Conservation (phyloP, 192 early-diverging fungal species). For the Haplosporangium gracile region DNA sequence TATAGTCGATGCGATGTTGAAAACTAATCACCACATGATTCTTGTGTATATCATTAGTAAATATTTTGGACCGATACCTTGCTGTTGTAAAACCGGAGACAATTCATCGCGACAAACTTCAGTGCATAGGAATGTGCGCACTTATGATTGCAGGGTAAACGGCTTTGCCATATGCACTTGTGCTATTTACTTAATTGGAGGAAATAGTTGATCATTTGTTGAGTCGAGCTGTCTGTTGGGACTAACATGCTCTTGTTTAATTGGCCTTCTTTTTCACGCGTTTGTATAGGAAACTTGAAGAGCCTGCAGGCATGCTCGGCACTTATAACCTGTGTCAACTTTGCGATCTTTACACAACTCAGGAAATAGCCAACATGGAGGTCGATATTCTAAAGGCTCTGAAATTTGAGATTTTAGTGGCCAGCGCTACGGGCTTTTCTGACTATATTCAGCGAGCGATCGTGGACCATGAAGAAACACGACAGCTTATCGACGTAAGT, state of each 20-base stretch:
- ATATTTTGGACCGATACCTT: constrained; percentile 45
- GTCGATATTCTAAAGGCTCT: constrained; percentile 27
- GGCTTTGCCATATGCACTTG: background rate
- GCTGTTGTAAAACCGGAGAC: background rate
- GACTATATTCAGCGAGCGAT: constrained; percentile 45
- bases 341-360: constrained; percentile 21
- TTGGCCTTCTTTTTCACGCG: background rate
- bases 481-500: constrained; percentile 40
- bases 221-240: background rate
- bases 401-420: constrained; percentile 48
- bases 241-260: background rate
- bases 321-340: constrained; percentile 20
- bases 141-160: constrained; percentile 48
- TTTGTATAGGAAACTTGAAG: constrained; percentile 41
- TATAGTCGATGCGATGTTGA: background rate
- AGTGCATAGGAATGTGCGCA: constrained; percentile 39
- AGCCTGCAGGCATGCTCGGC: constrained; percentile 13
- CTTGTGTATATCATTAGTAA: constrained; percentile 3
- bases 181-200: background rate
- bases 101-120: constrained; percentile 9
- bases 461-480: background rate
- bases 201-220: background rate
- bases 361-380: constrained; percentile 31
- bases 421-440: constrained; percentile 37
- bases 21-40: background rate